Evolutionary conservation across 129 eudicot species (phyloP).

Genomic region (Gnaphalium uliginosum): DNA sequence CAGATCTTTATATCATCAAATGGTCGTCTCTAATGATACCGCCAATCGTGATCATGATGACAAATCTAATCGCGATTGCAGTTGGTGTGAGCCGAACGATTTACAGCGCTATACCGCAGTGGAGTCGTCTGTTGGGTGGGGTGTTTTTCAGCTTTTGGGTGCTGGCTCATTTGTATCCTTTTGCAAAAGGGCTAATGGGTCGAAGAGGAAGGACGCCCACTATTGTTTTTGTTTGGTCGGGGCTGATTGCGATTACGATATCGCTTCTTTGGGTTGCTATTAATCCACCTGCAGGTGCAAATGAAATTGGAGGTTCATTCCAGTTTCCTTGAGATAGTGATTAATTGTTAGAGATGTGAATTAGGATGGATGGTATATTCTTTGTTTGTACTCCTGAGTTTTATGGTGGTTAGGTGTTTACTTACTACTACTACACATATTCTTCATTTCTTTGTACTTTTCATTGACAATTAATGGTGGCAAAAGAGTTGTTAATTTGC

Average conservation of each 20-base stretch:
- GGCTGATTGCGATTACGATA: constrained; percentile 62
- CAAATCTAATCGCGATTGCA: constrained; percentile 57
- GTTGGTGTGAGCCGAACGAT: constrained; percentile 60
- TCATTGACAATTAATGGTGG: constrained; percentile 2
- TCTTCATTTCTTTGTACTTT: constrained; percentile 19
- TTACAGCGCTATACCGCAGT: constrained; percentile 52
- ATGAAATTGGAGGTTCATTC: constrained; percentile 54
- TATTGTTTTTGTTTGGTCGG: constrained; percentile 69
- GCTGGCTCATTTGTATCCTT: constrained; percentile 63
- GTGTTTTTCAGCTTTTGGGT: constrained; percentile 77
- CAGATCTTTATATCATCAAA: constrained; percentile 57
- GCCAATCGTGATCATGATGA: constrained; percentile 57
- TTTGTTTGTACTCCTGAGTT: constrained; percentile 6
- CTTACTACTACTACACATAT: background rate
- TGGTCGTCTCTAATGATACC: constrained; percentile 66
- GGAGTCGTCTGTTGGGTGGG: constrained; percentile 67
- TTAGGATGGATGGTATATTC: constrained; percentile 30
- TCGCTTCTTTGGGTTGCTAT: constrained; percentile 68
- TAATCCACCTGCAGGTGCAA: constrained; percentile 53
- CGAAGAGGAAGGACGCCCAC: constrained; percentile 73
- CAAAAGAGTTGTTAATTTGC: constrained; percentile 16
- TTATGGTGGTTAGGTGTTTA: constrained; percentile 17
- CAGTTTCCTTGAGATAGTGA: constrained; percentile 49
- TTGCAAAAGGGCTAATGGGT: constrained; percentile 70
- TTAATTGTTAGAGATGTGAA: constrained; percentile 32